Percentiles rank a stretch among this genome's conserved stretches.
Evolutionary conservation across 345 rosid species (phyloP).

Genomic region (Boechera divaricarpa): DNA sequence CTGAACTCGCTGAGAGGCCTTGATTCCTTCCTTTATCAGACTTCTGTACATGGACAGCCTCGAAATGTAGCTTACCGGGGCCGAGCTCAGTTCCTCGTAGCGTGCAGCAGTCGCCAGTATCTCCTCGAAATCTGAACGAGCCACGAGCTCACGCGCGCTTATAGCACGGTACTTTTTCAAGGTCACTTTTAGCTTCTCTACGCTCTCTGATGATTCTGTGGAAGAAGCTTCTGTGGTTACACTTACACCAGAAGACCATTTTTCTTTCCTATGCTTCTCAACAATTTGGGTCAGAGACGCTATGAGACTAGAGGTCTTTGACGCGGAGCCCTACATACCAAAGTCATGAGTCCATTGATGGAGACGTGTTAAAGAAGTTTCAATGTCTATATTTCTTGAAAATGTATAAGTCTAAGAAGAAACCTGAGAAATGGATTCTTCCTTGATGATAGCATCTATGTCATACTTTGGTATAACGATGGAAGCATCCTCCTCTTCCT

Average conservation of each 20-base stretch:
- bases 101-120: constrained; percentile 4
- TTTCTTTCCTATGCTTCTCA: background rate
- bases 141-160: constrained; percentile 15
- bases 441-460: constrained; percentile 19
- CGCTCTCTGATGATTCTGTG: background rate
- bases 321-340: constrained; percentile 15
- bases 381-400: no score
- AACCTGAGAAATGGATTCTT: constrained; percentile 10
- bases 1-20: constrained; percentile 5
- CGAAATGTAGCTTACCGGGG: constrained; percentile 18
- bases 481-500: background rate
- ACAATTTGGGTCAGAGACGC: constrained; percentile 20
- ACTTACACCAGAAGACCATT: background rate
- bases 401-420: background rate
- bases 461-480: constrained; percentile 29
- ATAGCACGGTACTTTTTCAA: background rate
- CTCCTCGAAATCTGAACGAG: constrained; percentile 15
- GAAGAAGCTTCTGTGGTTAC: background rate
- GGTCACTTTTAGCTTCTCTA: background rate
- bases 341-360: background rate
- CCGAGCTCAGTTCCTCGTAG: constrained; percentile 13
- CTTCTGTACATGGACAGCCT: constrained; percentile 25
- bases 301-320: constrained; percentile 33
- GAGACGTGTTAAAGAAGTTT: background rate
- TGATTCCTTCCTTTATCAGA: constrained; percentile 18